A percentile compares a stretch with the other conserved stretches of the same genome.
phyloP scores from a whole-genome alignment of 345 rosid species.

The Kandelia obovata region DNA sequence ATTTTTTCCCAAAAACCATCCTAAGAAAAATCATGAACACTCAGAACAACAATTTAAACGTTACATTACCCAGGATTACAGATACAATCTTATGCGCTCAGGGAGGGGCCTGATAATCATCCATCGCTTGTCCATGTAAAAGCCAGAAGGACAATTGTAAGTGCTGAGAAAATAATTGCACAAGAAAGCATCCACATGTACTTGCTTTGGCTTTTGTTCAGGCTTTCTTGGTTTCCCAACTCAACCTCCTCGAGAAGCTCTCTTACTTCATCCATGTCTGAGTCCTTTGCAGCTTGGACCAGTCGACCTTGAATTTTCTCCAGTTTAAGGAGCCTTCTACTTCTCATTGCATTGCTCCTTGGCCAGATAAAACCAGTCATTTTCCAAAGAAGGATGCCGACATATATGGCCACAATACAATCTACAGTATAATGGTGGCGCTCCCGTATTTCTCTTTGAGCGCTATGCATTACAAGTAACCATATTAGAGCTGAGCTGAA shows the following conservation, averaged over 20 bases:
- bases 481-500: conserved; percentile 74
- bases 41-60: not conserved
- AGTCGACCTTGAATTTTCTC: conserved; percentile 67
- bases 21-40: not conserved
- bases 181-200: conserved; percentile 65
- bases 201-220: conserved; percentile 36
- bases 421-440: conserved; percentile 88
- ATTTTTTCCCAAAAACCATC: not conserved
- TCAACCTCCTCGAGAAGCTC: conserved; percentile 73
- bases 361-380: conserved; percentile 90
- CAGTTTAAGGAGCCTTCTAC: conserved; percentile 42
- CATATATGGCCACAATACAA: conserved; percentile 83
- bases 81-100: not conserved
- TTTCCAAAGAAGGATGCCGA: conserved; percentile 88
- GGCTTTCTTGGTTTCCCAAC: conserved; percentile 36
- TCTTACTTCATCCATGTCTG: conserved; percentile 79
- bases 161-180: conserved; percentile 47
- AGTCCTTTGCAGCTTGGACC: conserved; percentile 81
- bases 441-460: conserved; percentile 83
- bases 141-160: conserved; percentile 60
- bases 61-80: not conserved
- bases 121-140: conserved; percentile 83
- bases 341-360: conserved; percentile 25
- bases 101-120: conserved; percentile 19
- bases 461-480: conserved; percentile 76